These are phyloP conservation scores for Monilinia laxa DNA, from an alignment of 2,329 filamentous ascomycete species.

Conservation along the genomic window DNA sequence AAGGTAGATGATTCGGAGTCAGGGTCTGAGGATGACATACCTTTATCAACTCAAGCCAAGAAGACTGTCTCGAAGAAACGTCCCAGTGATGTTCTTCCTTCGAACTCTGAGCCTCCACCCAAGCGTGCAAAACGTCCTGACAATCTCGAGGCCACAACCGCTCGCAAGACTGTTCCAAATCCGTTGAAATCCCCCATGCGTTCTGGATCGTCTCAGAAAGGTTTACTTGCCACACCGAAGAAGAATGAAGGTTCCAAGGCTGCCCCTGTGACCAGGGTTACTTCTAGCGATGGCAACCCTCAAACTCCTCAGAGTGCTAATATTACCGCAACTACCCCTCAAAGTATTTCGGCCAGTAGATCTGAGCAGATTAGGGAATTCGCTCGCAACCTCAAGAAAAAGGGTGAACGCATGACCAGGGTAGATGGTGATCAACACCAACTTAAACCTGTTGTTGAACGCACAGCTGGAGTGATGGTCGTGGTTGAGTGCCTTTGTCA, in stretches of 20 bases:
- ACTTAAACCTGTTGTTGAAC: slow-evolving; percentile 27
- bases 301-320: slow-evolving; percentile 42
- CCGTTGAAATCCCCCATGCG: slow-evolving; percentile 41
- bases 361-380: slow-evolving; percentile 22
- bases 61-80: slow-evolving; percentile 33
- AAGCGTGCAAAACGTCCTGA: slow-evolving; percentile 43
- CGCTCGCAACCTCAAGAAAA: slow-evolving; percentile 37
- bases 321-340: slow-evolving; percentile 36
- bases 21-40: slow-evolving; percentile 33
- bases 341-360: slow-evolving; percentile 32
- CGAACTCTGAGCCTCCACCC: slow-evolving; percentile 31
- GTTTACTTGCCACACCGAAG: slow-evolving; percentile 44
- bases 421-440: slow-evolving; percentile 23
- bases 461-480: slow-evolving; percentile 33
- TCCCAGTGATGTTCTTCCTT: slow-evolving; percentile 33
- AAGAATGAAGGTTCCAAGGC: slow-evolving; percentile 43
- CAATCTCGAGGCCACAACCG: slow-evolving; percentile 39
- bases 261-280: slow-evolving; percentile 43
- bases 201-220: slow-evolving; percentile 32
- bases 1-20: slow-evolving; percentile 10
- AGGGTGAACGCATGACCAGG: slow-evolving; percentile 38
- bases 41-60: slow-evolving; percentile 18
- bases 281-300: slow-evolving; percentile 44
- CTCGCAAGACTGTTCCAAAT: slow-evolving; percentile 41
- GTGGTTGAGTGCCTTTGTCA: slow-evolving; percentile 37